Conservation (phyloP, 116 monocot genomes). For the Zostera marina region DNA sequence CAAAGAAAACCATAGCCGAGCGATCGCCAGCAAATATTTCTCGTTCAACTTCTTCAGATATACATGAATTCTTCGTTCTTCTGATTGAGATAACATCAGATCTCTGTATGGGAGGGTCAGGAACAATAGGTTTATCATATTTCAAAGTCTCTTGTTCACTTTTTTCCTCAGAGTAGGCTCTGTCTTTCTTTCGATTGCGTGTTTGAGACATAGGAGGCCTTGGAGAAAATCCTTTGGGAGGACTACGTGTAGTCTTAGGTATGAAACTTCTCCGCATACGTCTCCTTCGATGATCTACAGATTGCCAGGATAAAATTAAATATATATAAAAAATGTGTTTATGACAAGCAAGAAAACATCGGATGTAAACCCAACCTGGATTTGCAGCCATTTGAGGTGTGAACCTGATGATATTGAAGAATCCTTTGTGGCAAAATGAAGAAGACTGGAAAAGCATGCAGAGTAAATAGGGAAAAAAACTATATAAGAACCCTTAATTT, state of each 20-base stretch:
- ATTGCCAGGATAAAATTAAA: background rate
- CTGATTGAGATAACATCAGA: conserved; percentile 9
- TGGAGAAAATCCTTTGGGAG: conserved; percentile 41
- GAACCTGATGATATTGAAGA: conserved; percentile 13
- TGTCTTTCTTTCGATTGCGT: conserved; percentile 34
- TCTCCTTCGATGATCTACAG: conserved; percentile 41
- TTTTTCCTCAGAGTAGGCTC: conserved; percentile 16
- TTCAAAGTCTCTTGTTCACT: conserved; percentile 6
- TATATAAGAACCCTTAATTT: background rate
- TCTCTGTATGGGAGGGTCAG: conserved; percentile 2
- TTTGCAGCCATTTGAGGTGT: conserved; percentile 29
- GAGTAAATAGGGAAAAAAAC: background rate
- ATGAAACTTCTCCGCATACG: conserved; percentile 35
- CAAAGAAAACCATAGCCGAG: background rate
- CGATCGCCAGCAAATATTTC: background rate
- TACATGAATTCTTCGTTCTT: background rate
- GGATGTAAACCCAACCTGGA: conserved; percentile 32
- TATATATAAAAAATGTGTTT: background rate
- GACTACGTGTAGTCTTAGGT: conserved; percentile 25
- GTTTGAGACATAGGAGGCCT: conserved; percentile 23
- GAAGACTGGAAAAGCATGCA: conserved; percentile 28
- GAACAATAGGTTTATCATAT: conserved; percentile 12
- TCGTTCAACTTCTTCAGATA: background rate
- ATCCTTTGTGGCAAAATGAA: conserved; percentile 12
- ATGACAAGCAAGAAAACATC: background rate